Evolutionary conservation across 768 basidiomycete species (phyloP).

Genomic region (Boletus patriciae): DNA sequence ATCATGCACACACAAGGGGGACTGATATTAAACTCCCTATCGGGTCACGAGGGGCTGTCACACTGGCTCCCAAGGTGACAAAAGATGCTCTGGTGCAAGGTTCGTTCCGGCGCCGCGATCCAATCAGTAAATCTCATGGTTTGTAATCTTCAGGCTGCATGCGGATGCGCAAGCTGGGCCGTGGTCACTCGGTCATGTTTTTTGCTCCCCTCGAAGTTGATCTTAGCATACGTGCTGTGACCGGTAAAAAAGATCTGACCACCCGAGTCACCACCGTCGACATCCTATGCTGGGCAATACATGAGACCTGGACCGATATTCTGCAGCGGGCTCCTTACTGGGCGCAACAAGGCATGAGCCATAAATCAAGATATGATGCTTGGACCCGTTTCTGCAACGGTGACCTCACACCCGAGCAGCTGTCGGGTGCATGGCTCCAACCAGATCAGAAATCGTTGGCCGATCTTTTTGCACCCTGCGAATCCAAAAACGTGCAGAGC

Average conservation of each 20-base stretch:
- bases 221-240: slow-evolving; percentile 31
- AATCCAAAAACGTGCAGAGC: not conserved
- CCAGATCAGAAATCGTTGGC: slow-evolving; percentile 37
- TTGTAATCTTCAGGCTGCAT: slow-evolving; percentile 41
- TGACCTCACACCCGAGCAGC: not conserved
- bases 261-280: no score
- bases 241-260: no score
- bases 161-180: slow-evolving; percentile 49
- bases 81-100: slow-evolving; percentile 38
- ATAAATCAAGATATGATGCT: slow-evolving; percentile 5
- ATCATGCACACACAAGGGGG: slow-evolving; percentile 40
- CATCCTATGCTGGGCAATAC: no score
- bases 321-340: no score
- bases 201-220: slow-evolving; percentile 44
- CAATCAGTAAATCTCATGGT: not conserved
- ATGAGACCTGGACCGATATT: no score
- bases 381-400: slow-evolving; percentile 10
- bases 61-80: slow-evolving; percentile 36
- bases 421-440: slow-evolving; percentile 36
- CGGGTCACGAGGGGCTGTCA: slow-evolving; percentile 34
- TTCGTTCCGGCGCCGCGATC: slow-evolving; percentile 2
- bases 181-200: slow-evolving; percentile 47
- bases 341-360: slow-evolving; percentile 27
- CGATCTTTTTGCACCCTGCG: slow-evolving; percentile 30
- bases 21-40: slow-evolving; percentile 37